Evolutionary conservation across 495 filamentous ascomycete genomes (phyloP).

Genomic region (Cercophora samala): DNA sequence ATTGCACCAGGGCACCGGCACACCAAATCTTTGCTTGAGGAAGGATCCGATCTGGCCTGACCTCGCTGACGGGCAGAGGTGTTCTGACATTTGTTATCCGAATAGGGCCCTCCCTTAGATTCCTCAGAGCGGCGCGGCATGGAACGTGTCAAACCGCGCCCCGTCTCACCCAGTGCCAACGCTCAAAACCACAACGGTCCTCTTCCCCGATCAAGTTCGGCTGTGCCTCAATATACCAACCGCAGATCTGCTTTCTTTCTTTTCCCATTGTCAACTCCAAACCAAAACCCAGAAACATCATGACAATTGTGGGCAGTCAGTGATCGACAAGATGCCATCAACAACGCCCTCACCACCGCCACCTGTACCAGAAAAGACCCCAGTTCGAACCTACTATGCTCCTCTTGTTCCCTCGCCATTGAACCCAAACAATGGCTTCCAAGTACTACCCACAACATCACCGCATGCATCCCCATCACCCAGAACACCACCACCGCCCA

Average conservation of each 20-base stretch:
- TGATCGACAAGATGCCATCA: not conserved
- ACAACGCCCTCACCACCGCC: not conserved
- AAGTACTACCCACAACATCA: slow-evolving; percentile 1
- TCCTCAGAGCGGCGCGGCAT: not conserved
- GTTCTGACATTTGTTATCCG: too few species aligned
- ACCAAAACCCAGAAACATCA: not conserved
- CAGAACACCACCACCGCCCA: not conserved
- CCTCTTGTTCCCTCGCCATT: slow-evolving; percentile 1
- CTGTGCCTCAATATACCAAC: not conserved
- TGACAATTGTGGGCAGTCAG: not conserved
- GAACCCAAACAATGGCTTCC: slow-evolving; percentile 2
- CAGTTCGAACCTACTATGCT: not conserved
- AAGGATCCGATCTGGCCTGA: not conserved
- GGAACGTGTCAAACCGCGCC: not conserved
- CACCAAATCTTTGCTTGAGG: not conserved
- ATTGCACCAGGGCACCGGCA: not conserved
- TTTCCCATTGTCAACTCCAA: not conserved
- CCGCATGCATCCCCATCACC: not conserved
- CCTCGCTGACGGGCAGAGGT: not conserved
- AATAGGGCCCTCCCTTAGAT: not conserved
- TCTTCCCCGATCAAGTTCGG: not conserved
- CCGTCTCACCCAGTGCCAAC: not conserved
- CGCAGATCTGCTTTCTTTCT: not conserved
- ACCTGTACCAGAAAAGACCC: not conserved
- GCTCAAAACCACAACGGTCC: not conserved